Conservation (phyloP, 345 rosid species). For the Bretschneidera sinensis region DNA sequence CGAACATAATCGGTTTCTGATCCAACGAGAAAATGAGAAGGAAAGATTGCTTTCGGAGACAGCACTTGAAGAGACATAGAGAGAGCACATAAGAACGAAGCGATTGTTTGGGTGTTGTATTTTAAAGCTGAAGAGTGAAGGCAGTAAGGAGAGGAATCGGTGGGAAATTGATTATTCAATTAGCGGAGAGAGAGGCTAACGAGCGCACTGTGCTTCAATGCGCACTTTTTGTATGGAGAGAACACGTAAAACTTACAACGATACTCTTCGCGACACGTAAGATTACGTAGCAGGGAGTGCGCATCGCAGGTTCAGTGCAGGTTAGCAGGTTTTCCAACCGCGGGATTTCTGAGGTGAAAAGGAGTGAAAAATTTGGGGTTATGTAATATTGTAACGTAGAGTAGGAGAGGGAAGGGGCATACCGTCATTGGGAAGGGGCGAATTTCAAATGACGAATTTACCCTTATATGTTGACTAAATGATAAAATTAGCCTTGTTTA, state of each 20-base stretch:
- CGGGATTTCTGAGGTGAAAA: neutral
- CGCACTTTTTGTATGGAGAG: neutral
- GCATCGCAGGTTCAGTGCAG: neutral
- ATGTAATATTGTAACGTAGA: no score
- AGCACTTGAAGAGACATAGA: neutral
- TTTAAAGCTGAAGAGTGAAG: neutral
- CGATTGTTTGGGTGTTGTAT: neutral
- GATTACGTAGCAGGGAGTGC: neutral
- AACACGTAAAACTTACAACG: neutral
- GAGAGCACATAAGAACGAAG: neutral
- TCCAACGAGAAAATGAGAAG: no score
- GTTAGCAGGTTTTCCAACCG: neutral
- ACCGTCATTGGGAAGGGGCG: neutral
- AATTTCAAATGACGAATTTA: neutral
- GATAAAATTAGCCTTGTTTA: no score
- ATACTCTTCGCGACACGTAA: neutral
- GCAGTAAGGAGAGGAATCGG: neutral
- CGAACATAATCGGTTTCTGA: no score
- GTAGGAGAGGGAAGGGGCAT: neutral
- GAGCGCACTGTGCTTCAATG: no score
- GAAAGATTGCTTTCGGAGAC: no score
- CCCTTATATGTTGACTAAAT: no score
- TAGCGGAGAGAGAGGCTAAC: no score
- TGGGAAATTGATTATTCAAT: neutral
- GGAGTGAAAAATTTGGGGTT: conserved; percentile 1